A percentile compares a stretch with the other conserved stretches of the same genome.
phyloP scores from a whole-genome alignment of 2,329 filamentous ascomycete genomes.

The Pyrenochaeta sp. region DNA sequence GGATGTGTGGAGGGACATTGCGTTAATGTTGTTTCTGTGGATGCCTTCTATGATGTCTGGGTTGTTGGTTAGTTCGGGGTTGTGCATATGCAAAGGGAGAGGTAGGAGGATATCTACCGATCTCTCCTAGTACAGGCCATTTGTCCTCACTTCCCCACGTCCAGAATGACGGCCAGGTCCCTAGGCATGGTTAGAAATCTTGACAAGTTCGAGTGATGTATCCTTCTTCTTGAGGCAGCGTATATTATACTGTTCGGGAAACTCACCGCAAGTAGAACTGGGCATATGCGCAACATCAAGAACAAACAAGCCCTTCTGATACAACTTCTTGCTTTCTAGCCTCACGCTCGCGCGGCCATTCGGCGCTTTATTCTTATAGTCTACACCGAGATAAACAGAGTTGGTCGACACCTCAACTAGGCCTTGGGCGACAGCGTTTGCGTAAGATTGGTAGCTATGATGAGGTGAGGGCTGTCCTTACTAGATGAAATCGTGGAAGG shows the following conservation, averaged over 20 bases:
- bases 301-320: constrained; percentile 53
- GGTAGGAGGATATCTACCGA: constrained; percentile 28
- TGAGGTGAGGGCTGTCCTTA: too few relatives aligned
- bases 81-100: too few relatives aligned
- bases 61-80: too few relatives aligned
- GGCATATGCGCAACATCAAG: constrained; percentile 58
- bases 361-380: constrained; percentile 46
- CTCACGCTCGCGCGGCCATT: constrained; percentile 53
- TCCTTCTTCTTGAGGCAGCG: too few relatives aligned
- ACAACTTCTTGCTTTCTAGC: constrained; percentile 52
- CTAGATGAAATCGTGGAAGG: too few relatives aligned
- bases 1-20: constrained; percentile 25
- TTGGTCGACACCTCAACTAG: constrained; percentile 25
- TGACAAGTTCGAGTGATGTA: too few relatives aligned
- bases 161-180: constrained; percentile 54
- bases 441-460: constrained; percentile 49
- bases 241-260: not conserved
- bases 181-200: constrained; percentile 32
- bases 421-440: constrained; percentile 43
- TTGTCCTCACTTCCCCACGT: constrained; percentile 33
- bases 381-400: constrained; percentile 52
- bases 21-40: constrained; percentile 26
- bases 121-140: constrained; percentile 36
- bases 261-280: constrained; percentile 48
- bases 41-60: constrained; percentile 53